Base-by-base conservation (phyloP, 1,284 basidiomycete species). In the Garcileccinum viscosum region DNA sequence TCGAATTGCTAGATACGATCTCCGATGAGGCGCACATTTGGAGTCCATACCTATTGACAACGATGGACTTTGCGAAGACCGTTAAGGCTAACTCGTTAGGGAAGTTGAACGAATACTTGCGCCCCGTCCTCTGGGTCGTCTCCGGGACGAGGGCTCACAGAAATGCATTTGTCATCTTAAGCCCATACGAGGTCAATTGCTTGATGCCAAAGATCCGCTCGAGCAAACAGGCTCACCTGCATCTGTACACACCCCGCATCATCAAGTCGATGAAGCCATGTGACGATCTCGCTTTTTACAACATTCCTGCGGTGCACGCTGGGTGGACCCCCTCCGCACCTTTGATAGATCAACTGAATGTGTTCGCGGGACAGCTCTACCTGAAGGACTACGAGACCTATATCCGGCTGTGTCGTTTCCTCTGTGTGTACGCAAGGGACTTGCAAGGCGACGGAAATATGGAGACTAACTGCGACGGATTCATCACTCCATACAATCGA, bases 41-140 rank as follows among this genome's bases (percentile, higher is more conserved):
- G 75, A 71, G 73, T 30, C 63, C 40, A 8, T 12, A 40, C 32
- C 15, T 82, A 3, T 64, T 78, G 50, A 73, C 66, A 14, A 83
- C 82, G 4, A 5, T 1, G 4, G 82, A 84, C 65, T 84, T 83
- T 63, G 38, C 64, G 9, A 65, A 17, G 11, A 72, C 70, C 0
- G 65, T 73, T 15, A n/a, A n/a, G n/a, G n/a, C n/a, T n/a, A 56
- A 5, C 0, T 63, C 65, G 0, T 40, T 63, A 12, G 37, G 32
- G n/a, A 64, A 62, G 3, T 17, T 70, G 9, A 70, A 74, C 37
- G 79, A 83, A 32, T 86, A 82, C 69, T 69, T 84, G 53, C 83
- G 83, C 24, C 82, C 84, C 0, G 80, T 86, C 22, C 77, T 83
- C 53, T 86, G 86, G 87, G 74, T 87, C 37, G 50, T 85, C 19